Evolutionary conservation across 1,284 basidiomycete species (phyloP).

Genomic region (Ceratobasidium sp.): DNA sequence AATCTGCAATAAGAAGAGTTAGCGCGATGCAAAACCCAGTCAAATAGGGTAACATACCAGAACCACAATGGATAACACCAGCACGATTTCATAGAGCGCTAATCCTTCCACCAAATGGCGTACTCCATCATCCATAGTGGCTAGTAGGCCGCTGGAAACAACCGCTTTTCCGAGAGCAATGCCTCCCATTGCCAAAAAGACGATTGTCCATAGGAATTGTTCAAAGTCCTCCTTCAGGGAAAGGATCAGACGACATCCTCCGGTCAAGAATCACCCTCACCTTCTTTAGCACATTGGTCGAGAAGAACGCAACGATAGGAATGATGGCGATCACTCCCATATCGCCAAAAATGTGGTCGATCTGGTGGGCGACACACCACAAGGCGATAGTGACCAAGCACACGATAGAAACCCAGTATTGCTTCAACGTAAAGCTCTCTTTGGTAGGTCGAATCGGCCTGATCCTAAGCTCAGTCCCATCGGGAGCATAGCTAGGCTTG

Average conservation of each 20-base stretch:
- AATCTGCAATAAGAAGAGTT: slow-evolving; percentile 55
- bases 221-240: slow-evolving; percentile 84
- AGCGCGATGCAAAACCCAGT: slow-evolving; percentile 9
- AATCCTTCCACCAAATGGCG: slow-evolving; percentile 72
- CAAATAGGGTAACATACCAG: slow-evolving; percentile 66
- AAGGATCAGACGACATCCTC: slow-evolving; percentile 24
- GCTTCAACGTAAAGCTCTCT: slow-evolving; percentile 80
- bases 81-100: slow-evolving; percentile 78
- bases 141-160: slow-evolving; percentile 83
- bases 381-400: slow-evolving; percentile 85
- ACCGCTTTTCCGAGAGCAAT: slow-evolving; percentile 96
- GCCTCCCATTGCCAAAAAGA: slow-evolving; percentile 96
- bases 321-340: slow-evolving; percentile 98
- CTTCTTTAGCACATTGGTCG: slow-evolving; percentile 92
- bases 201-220: slow-evolving; percentile 91
- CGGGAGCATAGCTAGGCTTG: slow-evolving; percentile 68
- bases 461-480: slow-evolving; percentile 80
- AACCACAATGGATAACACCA: slow-evolving; percentile 83
- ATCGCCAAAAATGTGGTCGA: slow-evolving; percentile 84
- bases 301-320: slow-evolving; percentile 93
- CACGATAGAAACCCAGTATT: slow-evolving; percentile 89
- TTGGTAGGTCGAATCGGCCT: slow-evolving; percentile 78
- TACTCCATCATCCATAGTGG: slow-evolving; percentile 74
- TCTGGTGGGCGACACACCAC: slow-evolving; percentile 88
- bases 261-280: slow-evolving; percentile 53